Conservation (phyloP, 2,329 filamentous ascomycete species). For the Fonsecaea erecta region DNA sequence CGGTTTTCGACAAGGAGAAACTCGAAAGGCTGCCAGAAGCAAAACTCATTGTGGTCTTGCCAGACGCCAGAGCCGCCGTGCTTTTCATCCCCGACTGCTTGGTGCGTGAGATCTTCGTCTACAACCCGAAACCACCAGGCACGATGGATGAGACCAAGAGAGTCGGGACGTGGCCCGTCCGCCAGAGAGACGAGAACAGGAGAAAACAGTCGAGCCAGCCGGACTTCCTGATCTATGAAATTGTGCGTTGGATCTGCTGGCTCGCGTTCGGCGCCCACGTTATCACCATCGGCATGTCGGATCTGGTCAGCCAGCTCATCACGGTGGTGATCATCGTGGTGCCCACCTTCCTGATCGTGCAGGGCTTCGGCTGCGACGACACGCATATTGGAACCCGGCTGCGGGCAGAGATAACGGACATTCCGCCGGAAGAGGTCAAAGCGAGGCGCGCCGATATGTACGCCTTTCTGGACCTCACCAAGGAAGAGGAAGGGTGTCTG, state of each 20-base stretch:
- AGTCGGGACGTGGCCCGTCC: neutral
- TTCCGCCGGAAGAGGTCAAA: neutral
- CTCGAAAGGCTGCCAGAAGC: neutral
- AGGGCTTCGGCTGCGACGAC: constrained; percentile 23
- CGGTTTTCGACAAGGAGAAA: neutral
- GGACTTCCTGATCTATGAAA: neutral
- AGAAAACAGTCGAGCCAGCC: neutral
- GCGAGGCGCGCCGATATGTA: constrained; percentile 19
- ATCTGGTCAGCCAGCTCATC: constrained; percentile 21
- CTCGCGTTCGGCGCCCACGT: constrained; percentile 24
- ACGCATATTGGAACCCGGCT: neutral
- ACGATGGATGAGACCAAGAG: constrained; percentile 6
- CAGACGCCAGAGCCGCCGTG: neutral
- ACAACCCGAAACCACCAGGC: constrained; percentile 3
- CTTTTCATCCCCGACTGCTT: neutral
- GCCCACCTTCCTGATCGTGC: constrained; percentile 15
- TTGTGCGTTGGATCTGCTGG: constrained; percentile 19
- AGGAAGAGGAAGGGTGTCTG: constrained; percentile 17
- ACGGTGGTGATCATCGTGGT: constrained; percentile 21
- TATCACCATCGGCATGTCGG: constrained; percentile 22
- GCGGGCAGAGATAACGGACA: neutral
- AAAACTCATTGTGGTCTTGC: neutral
- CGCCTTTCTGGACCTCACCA: constrained; percentile 16
- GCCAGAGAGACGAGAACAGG: neutral
- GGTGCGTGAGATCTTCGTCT: constrained; percentile 1